phyloP scores from a whole-genome alignment of 257 asterid genomes.

The Datura wrightii region DNA sequence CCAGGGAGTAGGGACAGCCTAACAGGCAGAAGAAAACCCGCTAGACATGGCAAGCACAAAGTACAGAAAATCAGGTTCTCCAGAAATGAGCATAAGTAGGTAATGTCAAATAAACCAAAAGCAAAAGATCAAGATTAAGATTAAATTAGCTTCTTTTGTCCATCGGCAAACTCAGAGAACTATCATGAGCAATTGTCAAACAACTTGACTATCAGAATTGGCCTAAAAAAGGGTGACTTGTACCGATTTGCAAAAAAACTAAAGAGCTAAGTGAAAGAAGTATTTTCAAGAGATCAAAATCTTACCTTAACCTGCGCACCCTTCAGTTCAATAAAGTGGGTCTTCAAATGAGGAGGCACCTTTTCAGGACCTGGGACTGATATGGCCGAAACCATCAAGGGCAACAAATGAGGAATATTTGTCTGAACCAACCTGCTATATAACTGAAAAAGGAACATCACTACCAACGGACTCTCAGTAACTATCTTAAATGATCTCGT shows the following conservation, averaged over 20 bases:
- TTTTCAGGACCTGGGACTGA: constrained; percentile 97
- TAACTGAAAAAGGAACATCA: constrained; percentile 97
- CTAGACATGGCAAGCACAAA: constrained; percentile 2
- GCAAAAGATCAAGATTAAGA: background rate
- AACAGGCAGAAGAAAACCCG: background rate
- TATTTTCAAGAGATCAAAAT: background rate
- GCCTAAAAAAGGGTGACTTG: constrained; percentile 24
- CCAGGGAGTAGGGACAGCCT: background rate
- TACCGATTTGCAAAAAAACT: constrained; percentile 33
- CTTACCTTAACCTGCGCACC: constrained; percentile 98
- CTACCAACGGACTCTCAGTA: constrained; percentile 98
- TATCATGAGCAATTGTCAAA: background rate
- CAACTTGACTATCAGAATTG: background rate
- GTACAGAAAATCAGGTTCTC: background rate
- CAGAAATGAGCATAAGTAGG: background rate
- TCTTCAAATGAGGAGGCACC: constrained; percentile 83
- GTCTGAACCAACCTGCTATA: constrained; percentile 97
- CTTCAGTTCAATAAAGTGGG: constrained; percentile 90
- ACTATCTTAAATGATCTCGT: constrained; percentile 96
- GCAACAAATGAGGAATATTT: constrained; percentile 89
- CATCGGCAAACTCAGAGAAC: background rate
- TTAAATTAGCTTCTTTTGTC: background rate
- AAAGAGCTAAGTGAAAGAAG: constrained; percentile 22
- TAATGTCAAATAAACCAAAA: background rate
- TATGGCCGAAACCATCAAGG: constrained; percentile 93